These are phyloP conservation scores for Corylus americana DNA, from an alignment of 306 rosid species.

Conservation along the genomic window DNA sequence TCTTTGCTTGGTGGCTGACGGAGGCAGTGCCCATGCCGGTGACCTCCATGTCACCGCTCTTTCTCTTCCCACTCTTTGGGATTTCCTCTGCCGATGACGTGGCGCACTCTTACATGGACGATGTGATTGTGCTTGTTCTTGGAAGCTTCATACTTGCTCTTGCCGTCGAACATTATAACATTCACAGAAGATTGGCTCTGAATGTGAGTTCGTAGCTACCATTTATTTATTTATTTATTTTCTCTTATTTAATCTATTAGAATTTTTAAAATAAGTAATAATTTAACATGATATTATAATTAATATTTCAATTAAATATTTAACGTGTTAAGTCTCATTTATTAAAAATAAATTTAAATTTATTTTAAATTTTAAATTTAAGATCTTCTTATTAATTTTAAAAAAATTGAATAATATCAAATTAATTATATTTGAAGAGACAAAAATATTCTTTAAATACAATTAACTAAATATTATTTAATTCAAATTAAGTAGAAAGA, in stretches of 20 bases:
- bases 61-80: constrained; percentile 76
- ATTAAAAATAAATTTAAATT: too few relatives aligned
- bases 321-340: too few relatives aligned
- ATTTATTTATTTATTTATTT: background rate
- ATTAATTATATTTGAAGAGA: too few relatives aligned
- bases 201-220: constrained; percentile 51
- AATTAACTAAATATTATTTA: too few relatives aligned
- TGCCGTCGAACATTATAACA: constrained; percentile 87
- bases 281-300: too few relatives aligned
- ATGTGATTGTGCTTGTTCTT: constrained; percentile 71
- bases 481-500: too few relatives aligned
- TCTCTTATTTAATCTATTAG: background rate
- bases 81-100: constrained; percentile 66
- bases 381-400: too few relatives aligned
- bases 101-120: constrained; percentile 82
- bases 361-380: too few relatives aligned
- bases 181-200: constrained; percentile 78
- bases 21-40: constrained; percentile 84
- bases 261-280: too few relatives aligned
- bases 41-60: constrained; percentile 82
- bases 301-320: too few relatives aligned
- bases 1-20: constrained; percentile 88
- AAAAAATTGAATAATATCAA: too few relatives aligned
- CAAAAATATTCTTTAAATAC: too few relatives aligned
- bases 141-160: constrained; percentile 89